Conservation (phyloP, 345 rosid genomes). For the Arabidopsis arenosa region DNA sequence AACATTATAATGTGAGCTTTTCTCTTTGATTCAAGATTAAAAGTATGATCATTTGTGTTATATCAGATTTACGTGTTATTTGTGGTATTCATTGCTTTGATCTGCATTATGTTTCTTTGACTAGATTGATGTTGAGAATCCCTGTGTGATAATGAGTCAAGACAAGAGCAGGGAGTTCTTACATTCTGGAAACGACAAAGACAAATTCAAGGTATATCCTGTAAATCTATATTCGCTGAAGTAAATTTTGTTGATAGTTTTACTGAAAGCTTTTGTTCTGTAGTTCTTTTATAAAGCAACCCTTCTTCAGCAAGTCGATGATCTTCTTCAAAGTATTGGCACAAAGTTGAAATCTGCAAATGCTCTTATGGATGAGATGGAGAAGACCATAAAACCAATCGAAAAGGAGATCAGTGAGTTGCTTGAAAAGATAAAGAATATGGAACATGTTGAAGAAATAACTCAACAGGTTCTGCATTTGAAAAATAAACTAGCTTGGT, state of each 20-base stretch:
- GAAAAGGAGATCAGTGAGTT: slow-evolving; percentile 68
- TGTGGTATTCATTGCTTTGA: slow-evolving; percentile 8
- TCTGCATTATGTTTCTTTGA: slow-evolving; percentile 3
- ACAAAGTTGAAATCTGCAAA: slow-evolving; percentile 60
- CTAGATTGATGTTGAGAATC: slow-evolving; percentile 96
- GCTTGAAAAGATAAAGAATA: slow-evolving; percentile 66
- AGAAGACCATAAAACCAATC: slow-evolving; percentile 66
- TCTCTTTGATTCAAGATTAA: not conserved
- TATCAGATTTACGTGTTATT: slow-evolving; percentile 5
- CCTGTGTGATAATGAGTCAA: slow-evolving; percentile 95
- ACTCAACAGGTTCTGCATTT: slow-evolving; percentile 62
- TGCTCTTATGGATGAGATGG: slow-evolving; percentile 64
- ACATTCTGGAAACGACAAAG: slow-evolving; percentile 91
- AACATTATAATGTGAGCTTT: slow-evolving; percentile 84
- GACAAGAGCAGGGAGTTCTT: slow-evolving; percentile 95
- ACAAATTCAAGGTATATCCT: slow-evolving; percentile 75
- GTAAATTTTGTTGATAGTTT: slow-evolving; percentile 11
- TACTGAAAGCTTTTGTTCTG: slow-evolving; percentile 42
- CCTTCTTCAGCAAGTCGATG: slow-evolving; percentile 88
- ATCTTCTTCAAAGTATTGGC: slow-evolving; percentile 60
- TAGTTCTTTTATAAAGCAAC: slow-evolving; percentile 96
- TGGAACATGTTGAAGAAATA: slow-evolving; percentile 81
- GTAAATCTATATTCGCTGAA: not conserved
- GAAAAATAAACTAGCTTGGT: slow-evolving; percentile 89
- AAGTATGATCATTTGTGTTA: not conserved